These are phyloP conservation scores for Xenoacremonium recifei DNA, from an alignment of 2,329 filamentous ascomycete genomes.

Conservation along the genomic window DNA sequence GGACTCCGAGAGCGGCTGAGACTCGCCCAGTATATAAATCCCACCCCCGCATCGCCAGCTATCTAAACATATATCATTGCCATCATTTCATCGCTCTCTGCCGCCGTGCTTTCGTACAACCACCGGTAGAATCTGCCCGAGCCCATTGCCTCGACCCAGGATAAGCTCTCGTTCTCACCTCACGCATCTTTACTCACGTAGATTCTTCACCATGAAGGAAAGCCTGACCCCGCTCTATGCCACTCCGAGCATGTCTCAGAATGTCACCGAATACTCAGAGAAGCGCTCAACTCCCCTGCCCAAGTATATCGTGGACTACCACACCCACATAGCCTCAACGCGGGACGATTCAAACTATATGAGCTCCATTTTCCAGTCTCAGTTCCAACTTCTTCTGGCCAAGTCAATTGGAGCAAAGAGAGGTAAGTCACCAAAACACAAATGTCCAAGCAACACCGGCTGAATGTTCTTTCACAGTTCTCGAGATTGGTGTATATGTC, in stretches of 20 bases:
- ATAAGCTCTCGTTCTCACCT: too few species aligned
- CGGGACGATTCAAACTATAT: slow-evolving; percentile 34
- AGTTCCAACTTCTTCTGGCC: slow-evolving; percentile 41
- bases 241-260: slow-evolving; percentile 38
- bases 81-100: background rate
- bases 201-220: slow-evolving; percentile 35
- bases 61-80: background rate
- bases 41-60: background rate
- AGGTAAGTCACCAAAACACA: slow-evolving; percentile 23
- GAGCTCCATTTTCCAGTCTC: slow-evolving; percentile 42
- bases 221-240: slow-evolving; percentile 40
- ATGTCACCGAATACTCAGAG: slow-evolving; percentile 43
- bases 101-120: too few species aligned
- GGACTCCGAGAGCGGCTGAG: background rate
- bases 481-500: slow-evolving; percentile 49
- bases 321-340: slow-evolving; percentile 28
- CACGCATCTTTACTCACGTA: slow-evolving; percentile 1
- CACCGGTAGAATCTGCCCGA: too few species aligned
- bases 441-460: too few species aligned
- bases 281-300: slow-evolving; percentile 42
- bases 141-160: too few species aligned
- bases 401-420: slow-evolving; percentile 40
- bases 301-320: slow-evolving; percentile 40
- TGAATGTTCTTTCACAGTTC: slow-evolving; percentile 31
- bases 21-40: background rate